Base-by-base conservation (phyloP, 139 green algal species). In the Chlorella sp. region DNA sequence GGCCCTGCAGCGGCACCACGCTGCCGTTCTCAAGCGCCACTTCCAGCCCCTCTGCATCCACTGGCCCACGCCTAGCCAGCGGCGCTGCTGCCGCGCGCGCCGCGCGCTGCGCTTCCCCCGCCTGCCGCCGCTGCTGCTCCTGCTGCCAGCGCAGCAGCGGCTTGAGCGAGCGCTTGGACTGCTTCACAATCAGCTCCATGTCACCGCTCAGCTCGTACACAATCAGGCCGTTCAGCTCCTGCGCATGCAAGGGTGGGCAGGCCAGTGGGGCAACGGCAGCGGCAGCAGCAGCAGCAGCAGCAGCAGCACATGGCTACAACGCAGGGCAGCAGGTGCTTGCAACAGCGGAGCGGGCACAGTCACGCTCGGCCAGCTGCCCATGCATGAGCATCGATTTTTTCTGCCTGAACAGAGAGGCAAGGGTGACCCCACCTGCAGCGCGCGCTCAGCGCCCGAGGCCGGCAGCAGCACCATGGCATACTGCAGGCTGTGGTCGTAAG, bases 161-260 rank as follows among this genome's bases (percentile, higher is more conserved):
- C 76, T 82, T 72, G 20, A 82, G 54, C 34, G 48, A 72, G 40
- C 77, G 77, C 60, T 41, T 58, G 77, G 60, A 74, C 40, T 83
- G 77, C 77, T 58, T 73, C 28, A 83, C 58, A 41, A 43, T 40
- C 38, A 83, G 77, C 26, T 41, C 5, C 77, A 24, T n/a, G 19
- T 58, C 76, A 2, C 76, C 77, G 38, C 54, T 73, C 13, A 83
- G 77, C 60, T 83, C 77, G 26, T 62, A 83, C 72, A 78, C 72
- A 40, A 32, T 44, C 40, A 68, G 77, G 20, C 77, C 77, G 14
- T 83, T n/a, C 41, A 83, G 60, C 58, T 43, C 60, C 77, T 60
- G 14, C 51, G 24, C 14, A 16, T 60, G 46, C 8, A 8, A 8
- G 11, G 11, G 46, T 54, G 46, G 11, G 8, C 8, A 8, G 11